Evolutionary conservation across 1,284 basidiomycete species (phyloP).

Genomic region (Ustilago curta): DNA sequence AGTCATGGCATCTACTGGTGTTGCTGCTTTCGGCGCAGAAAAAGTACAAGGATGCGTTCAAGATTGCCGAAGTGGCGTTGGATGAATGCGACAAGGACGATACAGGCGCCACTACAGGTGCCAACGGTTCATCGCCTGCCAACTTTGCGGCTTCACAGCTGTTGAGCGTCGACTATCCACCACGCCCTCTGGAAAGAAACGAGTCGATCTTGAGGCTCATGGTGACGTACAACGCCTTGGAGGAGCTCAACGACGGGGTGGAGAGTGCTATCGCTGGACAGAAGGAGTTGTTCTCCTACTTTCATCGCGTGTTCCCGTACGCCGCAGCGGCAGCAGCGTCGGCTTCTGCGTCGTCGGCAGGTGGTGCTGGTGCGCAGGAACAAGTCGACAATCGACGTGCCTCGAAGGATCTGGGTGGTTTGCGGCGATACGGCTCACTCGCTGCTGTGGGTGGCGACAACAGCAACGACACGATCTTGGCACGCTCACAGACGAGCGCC

Average conservation of each 20-base stretch:
- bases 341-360: conserved; percentile 26
- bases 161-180: conserved; percentile 72
- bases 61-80: conserved; percentile 78
- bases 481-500: conserved; percentile 27
- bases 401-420: conserved; percentile 28
- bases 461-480: conserved; percentile 28
- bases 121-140: conserved; percentile 60
- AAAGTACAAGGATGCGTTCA: conserved; percentile 82
- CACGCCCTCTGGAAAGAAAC: conserved; percentile 77
- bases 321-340: conserved; percentile 41
- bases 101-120: conserved; percentile 69
- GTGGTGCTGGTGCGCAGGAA: conserved; percentile 6
- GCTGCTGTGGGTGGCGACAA: conserved; percentile 26
- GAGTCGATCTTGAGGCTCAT: conserved; percentile 85
- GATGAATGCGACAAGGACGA: conserved; percentile 64
- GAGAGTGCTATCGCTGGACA: conserved; percentile 86
- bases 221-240: conserved; percentile 85
- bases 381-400: conserved; percentile 10
- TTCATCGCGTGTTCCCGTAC: conserved; percentile 65
- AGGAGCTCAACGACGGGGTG: conserved; percentile 86
- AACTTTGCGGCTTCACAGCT: conserved; percentile 69
- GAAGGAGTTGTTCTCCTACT: conserved; percentile 88
- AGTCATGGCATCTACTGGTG: conserved; percentile 92
- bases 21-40: conserved; percentile 82
- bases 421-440: conserved; percentile 41